Base-by-base conservation (phyloP, 768 basidiomycete genomes). In the Leucosporidium creatinivorum region DNA sequence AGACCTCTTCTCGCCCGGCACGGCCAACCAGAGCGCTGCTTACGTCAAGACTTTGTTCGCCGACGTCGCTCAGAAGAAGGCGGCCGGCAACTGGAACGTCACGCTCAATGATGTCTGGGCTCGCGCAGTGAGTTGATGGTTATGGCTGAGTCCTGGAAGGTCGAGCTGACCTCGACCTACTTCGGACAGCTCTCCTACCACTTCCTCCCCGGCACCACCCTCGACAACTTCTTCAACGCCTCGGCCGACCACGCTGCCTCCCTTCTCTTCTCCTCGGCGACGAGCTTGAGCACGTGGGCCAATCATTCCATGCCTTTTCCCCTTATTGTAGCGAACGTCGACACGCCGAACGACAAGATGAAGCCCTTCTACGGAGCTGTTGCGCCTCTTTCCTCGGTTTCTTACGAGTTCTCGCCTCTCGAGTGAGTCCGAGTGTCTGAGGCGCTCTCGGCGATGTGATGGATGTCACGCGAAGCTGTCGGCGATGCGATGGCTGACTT, bases 181-280 rank as follows among this genome's bases (percentile, higher is more conserved):
- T 36, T 15, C 39, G 39, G 10, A 44, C 82, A 85, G 77, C 81
- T 89, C 47, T 83, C 86, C 3, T 86, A 87, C 70, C 88, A 89
- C 75, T 89, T 89, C 72, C 66, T 56, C 4, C 66, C 71, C 33
- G 84, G 85, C 62, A 89, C 88, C 0, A 80, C 81, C 8, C 78
- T 81, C 23, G 65, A 63, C 13, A 86, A 88, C 73, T 85, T 88
- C 73, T 87, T 85, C 77, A 83, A 83, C 2, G 84, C 85, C 59
- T 25, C 31, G 0, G 39, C 83, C 3, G 80, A 81, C 12, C 88
- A 89, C 68, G 88, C 87, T 19, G 86, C 87, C 17, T 87, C 86
- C 15, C 82, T 86, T 67, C n/a, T 30, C 25, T 48, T 49, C 44
- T 48, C 44, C 13, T 60, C 58, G 6, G 58, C 47, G 28, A 25